phyloP scores from a whole-genome alignment of 179 eudicot genomes.

The Dionaea muscipula region DNA sequence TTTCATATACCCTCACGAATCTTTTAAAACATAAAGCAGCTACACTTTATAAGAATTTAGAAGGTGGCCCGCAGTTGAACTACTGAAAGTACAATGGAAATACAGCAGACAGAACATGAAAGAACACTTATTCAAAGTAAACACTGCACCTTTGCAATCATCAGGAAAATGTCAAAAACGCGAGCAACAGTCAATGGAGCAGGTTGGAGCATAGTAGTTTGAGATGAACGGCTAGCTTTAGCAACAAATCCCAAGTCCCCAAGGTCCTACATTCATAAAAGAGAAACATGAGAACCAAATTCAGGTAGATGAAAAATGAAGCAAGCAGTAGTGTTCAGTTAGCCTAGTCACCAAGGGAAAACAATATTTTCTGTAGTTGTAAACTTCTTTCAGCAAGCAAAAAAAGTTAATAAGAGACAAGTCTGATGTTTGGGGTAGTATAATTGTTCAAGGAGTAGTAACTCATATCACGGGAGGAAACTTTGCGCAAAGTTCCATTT shows the following conservation, averaged over 20 bases:
- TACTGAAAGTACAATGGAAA: background rate
- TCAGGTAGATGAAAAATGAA: background rate
- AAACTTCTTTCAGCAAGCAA: no score
- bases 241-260: slow-evolving; percentile 97
- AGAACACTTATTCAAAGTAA: slow-evolving; percentile 4
- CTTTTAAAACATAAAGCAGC: background rate
- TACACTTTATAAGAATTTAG: background rate
- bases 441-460: no score
- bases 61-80: background rate
- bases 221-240: slow-evolving; percentile 71
- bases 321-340: no score
- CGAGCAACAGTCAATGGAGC: slow-evolving; percentile 62
- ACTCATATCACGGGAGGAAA: no score
- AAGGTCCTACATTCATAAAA: slow-evolving; percentile 31
- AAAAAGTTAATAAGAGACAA: no score
- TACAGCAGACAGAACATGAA: slow-evolving; percentile 5
- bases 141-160: slow-evolving; percentile 64
- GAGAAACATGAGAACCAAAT: background rate
- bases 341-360: no score
- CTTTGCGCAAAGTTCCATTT: no score
- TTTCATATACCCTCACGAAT: background rate
- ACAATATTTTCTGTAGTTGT: no score
- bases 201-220: slow-evolving; percentile 69
- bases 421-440: no score
- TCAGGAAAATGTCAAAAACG: slow-evolving; percentile 62